phyloP scores from a whole-genome alignment of 192 early-diverging fungal species.

The Entophlyctis helioformis region DNA sequence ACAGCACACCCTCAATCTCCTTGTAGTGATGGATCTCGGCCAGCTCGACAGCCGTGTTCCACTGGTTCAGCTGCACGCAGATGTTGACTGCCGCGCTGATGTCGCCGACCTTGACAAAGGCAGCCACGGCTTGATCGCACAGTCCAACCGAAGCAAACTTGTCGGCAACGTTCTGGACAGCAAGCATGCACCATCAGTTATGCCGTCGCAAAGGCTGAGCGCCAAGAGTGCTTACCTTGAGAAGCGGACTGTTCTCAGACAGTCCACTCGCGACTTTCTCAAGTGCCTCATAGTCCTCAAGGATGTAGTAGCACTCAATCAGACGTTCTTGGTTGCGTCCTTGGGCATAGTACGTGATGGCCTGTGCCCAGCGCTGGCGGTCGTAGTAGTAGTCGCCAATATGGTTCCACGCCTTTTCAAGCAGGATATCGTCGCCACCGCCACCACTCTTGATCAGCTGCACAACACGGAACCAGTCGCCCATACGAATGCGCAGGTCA shows the following conservation, averaged over 20 bases:
- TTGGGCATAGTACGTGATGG: conserved; percentile 42
- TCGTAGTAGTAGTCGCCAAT: conserved; percentile 47
- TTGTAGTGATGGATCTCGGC: conserved; percentile 30
- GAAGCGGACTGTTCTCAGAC: conserved; percentile 20
- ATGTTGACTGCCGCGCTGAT: conserved; percentile 35
- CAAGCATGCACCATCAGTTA: too few species aligned
- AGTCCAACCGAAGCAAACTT: conserved; percentile 38
- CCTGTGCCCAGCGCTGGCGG: conserved; percentile 35
- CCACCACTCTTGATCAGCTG: conserved; percentile 44
- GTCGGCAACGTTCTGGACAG: conserved; percentile 27
- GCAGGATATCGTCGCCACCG: conserved; percentile 36
- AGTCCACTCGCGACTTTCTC: conserved; percentile 27
- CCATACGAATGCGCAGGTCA: conserved; percentile 33
- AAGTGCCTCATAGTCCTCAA: conserved; percentile 37
- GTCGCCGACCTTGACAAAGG: conserved; percentile 32
- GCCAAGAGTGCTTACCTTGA: conserved; percentile 9
- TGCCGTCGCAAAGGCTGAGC: too few species aligned
- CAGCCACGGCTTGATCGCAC: conserved; percentile 28
- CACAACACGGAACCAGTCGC: conserved; percentile 48
- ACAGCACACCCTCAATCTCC: conserved; percentile 34
- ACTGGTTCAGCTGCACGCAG: conserved; percentile 35
- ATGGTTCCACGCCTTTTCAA: conserved; percentile 39
- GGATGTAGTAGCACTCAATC: conserved; percentile 33
- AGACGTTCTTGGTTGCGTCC: conserved; percentile 31
- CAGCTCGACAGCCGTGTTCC: conserved; percentile 40